These are phyloP conservation scores for Diospyros kaki DNA, from an alignment of 148 eudicot species.

Conservation along the genomic window DNA sequence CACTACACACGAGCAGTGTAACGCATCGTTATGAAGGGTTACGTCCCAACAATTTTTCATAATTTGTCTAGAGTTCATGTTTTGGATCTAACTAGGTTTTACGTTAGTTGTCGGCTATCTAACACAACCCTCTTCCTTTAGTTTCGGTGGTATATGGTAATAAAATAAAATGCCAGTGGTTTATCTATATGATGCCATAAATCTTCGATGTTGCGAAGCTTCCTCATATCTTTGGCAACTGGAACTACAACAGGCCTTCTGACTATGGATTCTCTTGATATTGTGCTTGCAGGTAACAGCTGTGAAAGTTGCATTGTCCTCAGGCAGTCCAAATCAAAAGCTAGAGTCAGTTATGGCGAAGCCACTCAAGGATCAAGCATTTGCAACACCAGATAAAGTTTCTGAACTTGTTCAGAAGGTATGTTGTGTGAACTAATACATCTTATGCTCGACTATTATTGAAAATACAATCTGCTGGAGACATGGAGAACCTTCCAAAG, in stretches of 20 bases:
- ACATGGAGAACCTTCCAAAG: background rate
- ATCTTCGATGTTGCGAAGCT: constrained; percentile 2
- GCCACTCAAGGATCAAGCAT: constrained; percentile 95
- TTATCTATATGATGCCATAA: no score
- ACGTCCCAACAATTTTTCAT: no score
- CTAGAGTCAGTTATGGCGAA: constrained; percentile 48
- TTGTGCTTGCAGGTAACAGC: constrained; percentile 72
- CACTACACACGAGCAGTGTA: no score
- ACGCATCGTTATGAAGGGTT: no score
- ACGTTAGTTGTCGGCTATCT: no score
- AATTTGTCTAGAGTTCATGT: no score
- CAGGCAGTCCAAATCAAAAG: constrained; percentile 70
- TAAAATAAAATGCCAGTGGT: background rate
- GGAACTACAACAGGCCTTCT: background rate
- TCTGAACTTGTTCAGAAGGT: constrained; percentile 88
- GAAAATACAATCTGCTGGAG: background rate
- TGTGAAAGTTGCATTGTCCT: constrained; percentile 70
- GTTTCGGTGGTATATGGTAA: background rate
- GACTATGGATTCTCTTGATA: background rate
- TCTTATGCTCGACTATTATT: background rate
- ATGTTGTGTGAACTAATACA: constrained; percentile 1
- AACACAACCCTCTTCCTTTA: no score
- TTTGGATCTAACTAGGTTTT: no score
- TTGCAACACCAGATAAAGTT: constrained; percentile 89
- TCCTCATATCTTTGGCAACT: background rate